Base-by-base conservation (phyloP, 768 basidiomycete species). In the Vararia minispora region DNA sequence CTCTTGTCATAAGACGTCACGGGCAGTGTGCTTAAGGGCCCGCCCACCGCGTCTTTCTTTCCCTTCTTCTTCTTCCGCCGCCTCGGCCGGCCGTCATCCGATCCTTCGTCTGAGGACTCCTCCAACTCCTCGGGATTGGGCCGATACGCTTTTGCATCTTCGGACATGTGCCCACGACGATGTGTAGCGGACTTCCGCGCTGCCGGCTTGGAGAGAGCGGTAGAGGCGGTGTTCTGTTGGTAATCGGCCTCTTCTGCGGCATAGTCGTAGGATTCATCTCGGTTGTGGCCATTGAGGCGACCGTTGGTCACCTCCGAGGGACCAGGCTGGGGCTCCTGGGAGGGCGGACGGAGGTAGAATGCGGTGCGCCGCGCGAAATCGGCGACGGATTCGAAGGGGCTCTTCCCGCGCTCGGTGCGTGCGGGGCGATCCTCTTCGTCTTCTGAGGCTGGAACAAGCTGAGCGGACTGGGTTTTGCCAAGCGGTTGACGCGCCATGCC, bases 101-200 rank as follows among this genome's bases (percentile, higher is more conserved):
- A 64, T 35, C 61, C 60, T 35, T 78, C 76, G 24, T 76, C 79
- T 6, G 77, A 75, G 6, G 72, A 69, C 28, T 62, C 66, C 28
- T 85, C 83, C 24, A 72, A 48, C 46, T 82, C 81, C 6, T 77
- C 80, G 39, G 57, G 55, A 1, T 74, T 58, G 14, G 86, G 86
- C 37, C 71, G 71, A 50, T 88, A 90, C 1, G 86, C 86, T 55
- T 81, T 84, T 59, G 88, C 86, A 55, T 89, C 87, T 17, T 62
- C 51, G 0, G 80, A 81, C 44, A 86, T 83, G 23, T 78, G 73
- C 48, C 68, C 69, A 18, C 75, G 71, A 52, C 65, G 72, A 44
- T 67, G 60, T 6, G 50, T 51, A 1, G 60, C 51, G 17, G 51
- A 43, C 52, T 58, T 58, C 57, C 58, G 53, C 49, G 61, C 40